Conservation (phyloP, 768 basidiomycete species). For the Mycena rosella region DNA sequence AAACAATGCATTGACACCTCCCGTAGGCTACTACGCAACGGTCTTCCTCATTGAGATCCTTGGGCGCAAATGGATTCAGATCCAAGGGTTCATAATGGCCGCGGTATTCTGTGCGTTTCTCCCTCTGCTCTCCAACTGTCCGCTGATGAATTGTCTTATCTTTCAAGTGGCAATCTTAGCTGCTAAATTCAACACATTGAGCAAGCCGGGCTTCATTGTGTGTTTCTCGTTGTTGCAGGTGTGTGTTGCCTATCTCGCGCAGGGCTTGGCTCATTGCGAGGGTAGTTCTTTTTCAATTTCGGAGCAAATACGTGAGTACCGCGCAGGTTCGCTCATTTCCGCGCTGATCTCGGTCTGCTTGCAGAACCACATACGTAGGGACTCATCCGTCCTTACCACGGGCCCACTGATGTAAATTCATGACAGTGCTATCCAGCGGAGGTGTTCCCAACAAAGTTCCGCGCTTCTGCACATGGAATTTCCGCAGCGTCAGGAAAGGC, state of each 20-base stretch:
- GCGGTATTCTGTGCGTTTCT: slow-evolving; percentile 69
- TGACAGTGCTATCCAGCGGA: slow-evolving; percentile 78
- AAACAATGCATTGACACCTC: no score
- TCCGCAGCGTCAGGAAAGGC: slow-evolving; percentile 81
- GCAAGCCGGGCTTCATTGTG: slow-evolving; percentile 61
- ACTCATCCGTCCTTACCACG: no score
- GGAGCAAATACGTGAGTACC: slow-evolving; percentile 73
- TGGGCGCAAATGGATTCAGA: slow-evolving; percentile 81
- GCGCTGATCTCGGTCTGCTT: neutral
- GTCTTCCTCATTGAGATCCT: slow-evolving; percentile 78
- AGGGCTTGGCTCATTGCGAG: neutral
- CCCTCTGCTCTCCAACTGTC: slow-evolving; percentile 1
- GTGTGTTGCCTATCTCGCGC: no score
- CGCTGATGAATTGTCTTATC: neutral
- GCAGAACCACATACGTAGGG: slow-evolving; percentile 65
- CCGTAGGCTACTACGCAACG: slow-evolving; percentile 76
- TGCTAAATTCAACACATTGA: slow-evolving; percentile 58
- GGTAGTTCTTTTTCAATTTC: slow-evolving; percentile 85
- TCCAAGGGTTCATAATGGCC: slow-evolving; percentile 78
- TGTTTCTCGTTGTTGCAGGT: slow-evolving; percentile 67
- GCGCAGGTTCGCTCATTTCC: neutral
- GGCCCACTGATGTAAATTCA: neutral
- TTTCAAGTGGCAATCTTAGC: slow-evolving; percentile 44
- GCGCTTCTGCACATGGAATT: slow-evolving; percentile 80
- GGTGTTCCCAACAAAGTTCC: slow-evolving; percentile 83